Base-by-base conservation (phyloP, 176 grass and related monocot genomes). In the Neostapfia colusana region DNA sequence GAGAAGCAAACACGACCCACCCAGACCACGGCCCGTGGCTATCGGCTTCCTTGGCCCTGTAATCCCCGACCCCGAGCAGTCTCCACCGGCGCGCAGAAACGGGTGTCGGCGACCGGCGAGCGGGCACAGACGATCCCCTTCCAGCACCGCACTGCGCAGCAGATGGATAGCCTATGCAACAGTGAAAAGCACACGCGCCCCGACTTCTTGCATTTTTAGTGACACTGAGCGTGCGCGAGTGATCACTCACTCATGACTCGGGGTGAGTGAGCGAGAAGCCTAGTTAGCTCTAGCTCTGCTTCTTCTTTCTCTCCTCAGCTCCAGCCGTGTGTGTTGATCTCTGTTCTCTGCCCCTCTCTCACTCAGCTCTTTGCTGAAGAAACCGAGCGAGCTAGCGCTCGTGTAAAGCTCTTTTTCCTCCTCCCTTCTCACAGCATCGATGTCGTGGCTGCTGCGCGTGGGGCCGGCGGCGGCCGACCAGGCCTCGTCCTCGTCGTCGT, bases 401-500 rank as follows among this genome's bases (percentile, higher is more conserved):
- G 31, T 31, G 31, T 3, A 31, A 31, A 61, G 58, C 26, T 2
- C 11, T 15, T 61, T 27, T 0, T 3, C 31, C 36, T 0, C 3
- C n/a, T 58, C 41, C 40, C 44, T 40, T 1, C 10, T 10, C 1
- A 8, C 64, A 7, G 4, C 4, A 35, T 5, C 20, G 8, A 86
- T 85, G 82, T 70, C 71, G 69, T 90, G 91, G 85, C 70, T 80
- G 69, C 25, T 83, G 79, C 80, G 67, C 18, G 69, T 73, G 79
- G 63, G 17, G 6, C 26, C 45, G 3, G 72, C 81, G 58, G 51
- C 59, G 53, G 76, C 55, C n/a, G 69, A 75, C 72, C 83, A 83
- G 74, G 31, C 77, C 59, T 80, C 86, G 42, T 91, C 88, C 0
- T 94, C 86, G 8, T 82, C 89, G 14, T 86, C 88, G 17, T 90